Conservation (phyloP, 1,284 basidiomycete genomes). For the Xerocomus minutiporus region DNA sequence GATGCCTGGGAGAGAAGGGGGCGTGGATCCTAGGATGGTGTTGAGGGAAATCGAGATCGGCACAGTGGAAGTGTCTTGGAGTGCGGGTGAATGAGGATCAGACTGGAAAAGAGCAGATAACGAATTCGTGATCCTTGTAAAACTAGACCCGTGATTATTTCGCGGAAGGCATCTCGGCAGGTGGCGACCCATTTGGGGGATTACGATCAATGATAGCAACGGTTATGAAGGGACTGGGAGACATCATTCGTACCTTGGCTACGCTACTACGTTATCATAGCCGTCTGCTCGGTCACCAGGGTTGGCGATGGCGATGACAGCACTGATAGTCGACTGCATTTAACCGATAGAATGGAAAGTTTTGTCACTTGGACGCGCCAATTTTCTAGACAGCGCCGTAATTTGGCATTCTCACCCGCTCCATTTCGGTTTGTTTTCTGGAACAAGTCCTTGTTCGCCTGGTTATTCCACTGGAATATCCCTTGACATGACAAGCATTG, state of each 20-base stretch:
- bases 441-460: not conserved
- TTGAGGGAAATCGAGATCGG: conserved; percentile 14
- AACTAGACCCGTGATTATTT: not conserved
- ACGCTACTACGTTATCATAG: not conserved
- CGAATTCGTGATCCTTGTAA: not conserved
- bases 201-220: not conserved
- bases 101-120: no score
- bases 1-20: conserved; percentile 37
- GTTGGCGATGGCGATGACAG: not conserved
- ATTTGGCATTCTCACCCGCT: not conserved
- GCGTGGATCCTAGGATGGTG: not conserved
- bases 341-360: not conserved
- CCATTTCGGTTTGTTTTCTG: not conserved
- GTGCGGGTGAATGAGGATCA: not conserved
- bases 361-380: not conserved
- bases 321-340: not conserved
- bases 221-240: not conserved
- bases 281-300: not conserved
- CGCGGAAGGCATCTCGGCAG: no score
- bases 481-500: not conserved
- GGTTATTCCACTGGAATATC: not conserved
- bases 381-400: not conserved
- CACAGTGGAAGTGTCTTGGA: conserved; percentile 14
- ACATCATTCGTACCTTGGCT: not conserved
- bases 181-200: no score